Percentiles rank a stretch among this genome's conserved stretches.
Conservation (phyloP, 148 eudicot species). For the Camellia granthamiana region DNA sequence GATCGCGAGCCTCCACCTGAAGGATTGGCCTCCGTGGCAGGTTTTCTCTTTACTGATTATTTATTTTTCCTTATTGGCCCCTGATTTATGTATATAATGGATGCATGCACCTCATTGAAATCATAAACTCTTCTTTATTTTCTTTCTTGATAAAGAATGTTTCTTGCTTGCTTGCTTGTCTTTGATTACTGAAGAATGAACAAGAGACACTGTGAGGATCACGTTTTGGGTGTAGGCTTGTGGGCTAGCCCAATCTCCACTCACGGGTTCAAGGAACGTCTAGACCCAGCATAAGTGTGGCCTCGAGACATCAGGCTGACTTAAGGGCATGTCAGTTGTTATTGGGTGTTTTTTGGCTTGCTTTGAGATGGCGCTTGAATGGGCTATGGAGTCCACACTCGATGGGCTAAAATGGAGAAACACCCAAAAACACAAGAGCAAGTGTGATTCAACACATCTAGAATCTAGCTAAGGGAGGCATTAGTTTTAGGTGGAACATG, state of each 20-base stretch:
- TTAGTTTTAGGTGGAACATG: too few relatives aligned
- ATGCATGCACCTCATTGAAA: neutral
- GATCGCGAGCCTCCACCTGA: conserved; percentile 44
- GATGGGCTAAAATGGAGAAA: neutral
- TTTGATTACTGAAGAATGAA: neutral
- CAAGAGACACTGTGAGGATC: neutral
- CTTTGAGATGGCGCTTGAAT: neutral
- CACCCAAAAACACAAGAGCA: too few relatives aligned
- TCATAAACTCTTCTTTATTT: neutral
- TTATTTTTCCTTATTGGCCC: neutral
- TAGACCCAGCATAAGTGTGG: neutral
- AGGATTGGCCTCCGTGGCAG: conserved; percentile 58
- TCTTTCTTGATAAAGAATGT: neutral
- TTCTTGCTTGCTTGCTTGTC: neutral
- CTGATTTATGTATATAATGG: neutral
- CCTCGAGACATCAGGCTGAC: neutral
- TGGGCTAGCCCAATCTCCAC: neutral
- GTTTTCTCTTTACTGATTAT: conserved; percentile 29
- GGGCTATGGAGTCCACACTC: too few relatives aligned
- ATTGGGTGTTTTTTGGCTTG: neutral
- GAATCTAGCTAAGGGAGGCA: too few relatives aligned
- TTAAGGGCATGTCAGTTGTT: neutral
- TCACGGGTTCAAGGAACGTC: neutral
- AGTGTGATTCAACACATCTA: neutral
- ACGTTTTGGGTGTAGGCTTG: neutral